These are phyloP conservation scores for Carex parvula DNA, from an alignment of 176 grass and related monocot genomes.

Conservation along the genomic window DNA sequence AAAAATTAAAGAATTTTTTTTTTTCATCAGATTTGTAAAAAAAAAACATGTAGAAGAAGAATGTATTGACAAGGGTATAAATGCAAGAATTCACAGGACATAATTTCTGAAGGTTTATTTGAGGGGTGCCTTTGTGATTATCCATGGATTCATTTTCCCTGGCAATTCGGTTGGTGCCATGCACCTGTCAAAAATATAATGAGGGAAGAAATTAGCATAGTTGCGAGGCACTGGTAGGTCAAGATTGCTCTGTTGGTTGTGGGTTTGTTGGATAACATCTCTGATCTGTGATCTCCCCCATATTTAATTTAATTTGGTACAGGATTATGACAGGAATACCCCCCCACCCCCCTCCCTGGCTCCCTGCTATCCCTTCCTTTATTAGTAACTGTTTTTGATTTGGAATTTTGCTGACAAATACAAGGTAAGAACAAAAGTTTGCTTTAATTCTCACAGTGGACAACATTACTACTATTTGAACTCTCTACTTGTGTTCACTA, in stretches of 20 bases:
- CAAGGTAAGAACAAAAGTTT: neutral
- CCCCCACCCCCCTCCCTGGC: neutral
- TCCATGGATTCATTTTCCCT: neutral
- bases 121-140: neutral
- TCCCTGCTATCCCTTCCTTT: too few species aligned
- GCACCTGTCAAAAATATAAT: conserved; percentile 12
- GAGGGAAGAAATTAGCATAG: conserved; percentile 17
- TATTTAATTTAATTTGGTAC: conserved; percentile 22
- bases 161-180: conserved; percentile 25
- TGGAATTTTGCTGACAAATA: neutral
- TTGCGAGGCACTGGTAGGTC: conserved; percentile 24
- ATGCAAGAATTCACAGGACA: neutral
- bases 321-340: conserved; percentile 8
- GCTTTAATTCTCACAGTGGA: neutral
- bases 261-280: conserved; percentile 21
- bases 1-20: too few species aligned
- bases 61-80: neutral
- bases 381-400: neutral
- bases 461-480: neutral
- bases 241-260: conserved; percentile 17
- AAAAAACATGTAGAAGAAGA: neutral
- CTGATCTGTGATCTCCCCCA: neutral
- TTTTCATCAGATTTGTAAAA: neutral
- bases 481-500: neutral
- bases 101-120: neutral